A percentile compares a stretch with the other conserved stretches of the same genome.
These are phyloP conservation scores for Pyrenophora graminea DNA, from an alignment of 2,329 filamentous ascomycete species.

Conservation along the genomic window DNA sequence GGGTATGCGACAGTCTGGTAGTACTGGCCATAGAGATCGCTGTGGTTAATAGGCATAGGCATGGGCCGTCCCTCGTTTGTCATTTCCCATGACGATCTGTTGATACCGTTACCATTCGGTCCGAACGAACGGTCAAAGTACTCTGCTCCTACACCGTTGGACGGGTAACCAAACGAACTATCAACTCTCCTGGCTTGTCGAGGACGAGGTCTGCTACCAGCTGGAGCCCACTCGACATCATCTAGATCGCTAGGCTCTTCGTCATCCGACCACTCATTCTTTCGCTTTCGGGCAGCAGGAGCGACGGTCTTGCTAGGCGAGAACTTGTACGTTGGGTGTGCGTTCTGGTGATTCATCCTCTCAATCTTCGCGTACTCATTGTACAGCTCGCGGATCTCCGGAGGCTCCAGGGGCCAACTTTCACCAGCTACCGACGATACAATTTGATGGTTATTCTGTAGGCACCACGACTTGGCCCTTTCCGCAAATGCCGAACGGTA, in stretches of 20 bases:
- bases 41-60: slow-evolving; percentile 48
- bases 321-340: slow-evolving; percentile 94
- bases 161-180: slow-evolving; percentile 31
- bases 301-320: slow-evolving; percentile 72
- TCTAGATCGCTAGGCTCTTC: slow-evolving; percentile 51
- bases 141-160: slow-evolving; percentile 27
- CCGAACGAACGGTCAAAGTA: slow-evolving; percentile 37
- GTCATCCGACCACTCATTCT: slow-evolving; percentile 46
- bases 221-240: slow-evolving; percentile 46
- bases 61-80: slow-evolving; percentile 56
- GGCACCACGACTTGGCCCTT: slow-evolving; percentile 77
- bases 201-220: slow-evolving; percentile 26
- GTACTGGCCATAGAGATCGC: slow-evolving; percentile 55
- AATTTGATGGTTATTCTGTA: slow-evolving; percentile 89
- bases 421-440: slow-evolving; percentile 85
- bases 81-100: slow-evolving; percentile 56
- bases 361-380: slow-evolving; percentile 79
- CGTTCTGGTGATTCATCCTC: slow-evolving; percentile 78
- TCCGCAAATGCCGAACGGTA: slow-evolving; percentile 93
- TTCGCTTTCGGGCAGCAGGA: slow-evolving; percentile 53
- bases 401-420: slow-evolving; percentile 82
- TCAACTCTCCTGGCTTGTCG: slow-evolving; percentile 33
- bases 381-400: slow-evolving; percentile 74
- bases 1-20: slow-evolving; percentile 56
- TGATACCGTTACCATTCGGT: slow-evolving; percentile 41